Evolutionary conservation across 2,329 filamentous ascomycete genomes (phyloP), one percentile per base, ranked within the genome.

Genomic region (Colletotrichum destructivum): DNA sequence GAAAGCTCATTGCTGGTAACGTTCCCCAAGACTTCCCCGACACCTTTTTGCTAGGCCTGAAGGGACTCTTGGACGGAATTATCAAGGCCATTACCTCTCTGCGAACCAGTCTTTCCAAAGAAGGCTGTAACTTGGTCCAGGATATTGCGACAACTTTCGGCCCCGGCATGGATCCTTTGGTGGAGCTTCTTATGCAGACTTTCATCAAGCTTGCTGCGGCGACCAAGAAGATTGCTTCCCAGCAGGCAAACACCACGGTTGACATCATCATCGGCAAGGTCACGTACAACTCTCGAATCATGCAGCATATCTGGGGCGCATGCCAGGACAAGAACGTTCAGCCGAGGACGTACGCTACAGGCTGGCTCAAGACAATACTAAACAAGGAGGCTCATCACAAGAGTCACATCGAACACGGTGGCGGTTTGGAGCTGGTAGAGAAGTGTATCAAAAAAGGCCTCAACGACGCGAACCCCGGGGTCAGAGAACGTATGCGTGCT

Each of bases 301-400:
- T 98, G 86, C 93, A 97, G 80, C 96, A 98, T 77, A 86, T 98
- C 59, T 93, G 91, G 85, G 84, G 85, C 65, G 95, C 96, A 31
- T 93, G 90, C 73, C 93, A 97, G 79, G 96, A 99, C 84, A 98
- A 98, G 85, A 98, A 98, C 78, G 92, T 95, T 2, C 93, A 96
- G 78, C 92, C 95, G 18, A 91, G 96, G 73, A 89, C 90, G 1
- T 97, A 92, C 81, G 92, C 92, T 2, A 87, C 93, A 2, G 91
- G 89, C 9, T 99, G 96, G 96, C 84, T 98, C 40, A 93, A 92
- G 81, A 97, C 92, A 1, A 82, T 98, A 23, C 83, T 99, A 49
- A 91, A 88, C 75, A 94, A 94, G 76, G 93, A 97, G 79, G 84
- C 89, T 1, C 87, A 90, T 74, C 94, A 98, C 82, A 97, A 95